Conservation (phyloP, 306 rosid genomes). For the Delonix regia region DNA sequence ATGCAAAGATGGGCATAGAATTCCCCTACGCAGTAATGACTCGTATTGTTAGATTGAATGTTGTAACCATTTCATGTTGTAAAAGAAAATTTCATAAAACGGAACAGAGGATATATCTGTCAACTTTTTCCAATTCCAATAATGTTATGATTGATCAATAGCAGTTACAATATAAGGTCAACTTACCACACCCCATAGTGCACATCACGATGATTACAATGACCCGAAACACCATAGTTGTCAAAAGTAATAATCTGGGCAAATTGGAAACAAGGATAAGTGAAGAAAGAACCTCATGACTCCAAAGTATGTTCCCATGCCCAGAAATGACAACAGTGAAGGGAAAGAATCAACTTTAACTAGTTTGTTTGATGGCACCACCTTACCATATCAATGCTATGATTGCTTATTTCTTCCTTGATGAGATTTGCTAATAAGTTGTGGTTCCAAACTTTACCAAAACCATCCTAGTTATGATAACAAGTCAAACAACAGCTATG, state of each 20-base stretch:
- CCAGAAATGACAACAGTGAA: neutral
- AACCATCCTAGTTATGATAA: constrained; percentile 75
- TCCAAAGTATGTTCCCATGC: constrained; percentile 12
- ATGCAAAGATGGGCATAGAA: neutral
- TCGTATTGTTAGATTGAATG: constrained; percentile 16
- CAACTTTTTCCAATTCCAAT: constrained; percentile 5
- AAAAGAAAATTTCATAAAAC: neutral
- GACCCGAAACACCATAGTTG: constrained; percentile 85
- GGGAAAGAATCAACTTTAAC: neutral
- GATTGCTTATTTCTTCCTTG: constrained; percentile 53
- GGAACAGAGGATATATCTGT: neutral
- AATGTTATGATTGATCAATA: constrained; percentile 27
- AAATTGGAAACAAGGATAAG: constrained; percentile 22
- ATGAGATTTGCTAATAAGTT: constrained; percentile 61
- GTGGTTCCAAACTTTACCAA: constrained; percentile 79
- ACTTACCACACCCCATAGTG: constrained; percentile 75
- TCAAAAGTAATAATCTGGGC: constrained; percentile 85
- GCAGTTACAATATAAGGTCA: constrained; percentile 9
- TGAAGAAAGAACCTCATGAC: constrained; percentile 19
- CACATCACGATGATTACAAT: constrained; percentile 87
- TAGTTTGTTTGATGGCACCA: neutral
- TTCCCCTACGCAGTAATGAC: neutral
- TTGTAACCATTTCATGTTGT: neutral
- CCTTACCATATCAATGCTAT: constrained; percentile 68
- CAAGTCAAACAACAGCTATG: constrained; percentile 31